Conservation (phyloP, 768 basidiomycete genomes). For the Suillus fuscotomentosus region DNA sequence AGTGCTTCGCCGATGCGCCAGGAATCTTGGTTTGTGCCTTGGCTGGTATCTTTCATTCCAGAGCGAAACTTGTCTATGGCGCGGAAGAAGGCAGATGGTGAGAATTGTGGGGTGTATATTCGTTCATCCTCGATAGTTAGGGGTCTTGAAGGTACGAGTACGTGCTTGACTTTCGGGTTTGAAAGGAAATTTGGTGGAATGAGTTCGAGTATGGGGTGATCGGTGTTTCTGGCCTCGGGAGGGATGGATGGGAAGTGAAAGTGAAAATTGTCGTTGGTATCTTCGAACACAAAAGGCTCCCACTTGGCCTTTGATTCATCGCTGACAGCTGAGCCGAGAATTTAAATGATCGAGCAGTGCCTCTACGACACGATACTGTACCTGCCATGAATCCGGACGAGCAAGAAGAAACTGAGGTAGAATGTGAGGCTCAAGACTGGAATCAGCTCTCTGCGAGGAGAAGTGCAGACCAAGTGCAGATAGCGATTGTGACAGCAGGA, state of each 20-base stretch:
- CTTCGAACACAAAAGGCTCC: constrained; percentile 43
- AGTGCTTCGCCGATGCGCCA: constrained; percentile 77
- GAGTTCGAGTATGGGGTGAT: constrained; percentile 17
- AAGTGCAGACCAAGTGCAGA: constrained; percentile 27
- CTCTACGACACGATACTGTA: constrained; percentile 15
- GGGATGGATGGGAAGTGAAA: constrained; percentile 44
- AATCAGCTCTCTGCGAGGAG: not conserved
- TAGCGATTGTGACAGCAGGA: constrained; percentile 20
- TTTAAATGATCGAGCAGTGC: constrained; percentile 18
- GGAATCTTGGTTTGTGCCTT: constrained; percentile 22
- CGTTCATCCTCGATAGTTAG: constrained; percentile 43
- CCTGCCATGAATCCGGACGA: constrained; percentile 22
- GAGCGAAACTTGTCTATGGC: constrained; percentile 40
- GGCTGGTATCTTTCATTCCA: constrained; percentile 20
- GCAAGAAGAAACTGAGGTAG: constrained; percentile 31
- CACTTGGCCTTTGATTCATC: constrained; percentile 30
- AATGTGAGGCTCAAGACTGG: not conserved
- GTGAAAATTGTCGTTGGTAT: constrained; percentile 68
- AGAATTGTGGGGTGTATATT: constrained; percentile 66
- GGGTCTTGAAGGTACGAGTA: constrained; percentile 52
- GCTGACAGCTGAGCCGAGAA: constrained; percentile 50
- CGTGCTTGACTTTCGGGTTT: constrained; percentile 44
- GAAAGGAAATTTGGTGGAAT: constrained; percentile 28
- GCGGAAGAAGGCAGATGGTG: constrained; percentile 58
- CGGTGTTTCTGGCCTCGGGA: constrained; percentile 13